A percentile compares a stretch with the other conserved stretches of the same genome.
These are phyloP conservation scores for Cytospora mali DNA, from an alignment of 2,329 filamentous ascomycete species.

Conservation along the genomic window DNA sequence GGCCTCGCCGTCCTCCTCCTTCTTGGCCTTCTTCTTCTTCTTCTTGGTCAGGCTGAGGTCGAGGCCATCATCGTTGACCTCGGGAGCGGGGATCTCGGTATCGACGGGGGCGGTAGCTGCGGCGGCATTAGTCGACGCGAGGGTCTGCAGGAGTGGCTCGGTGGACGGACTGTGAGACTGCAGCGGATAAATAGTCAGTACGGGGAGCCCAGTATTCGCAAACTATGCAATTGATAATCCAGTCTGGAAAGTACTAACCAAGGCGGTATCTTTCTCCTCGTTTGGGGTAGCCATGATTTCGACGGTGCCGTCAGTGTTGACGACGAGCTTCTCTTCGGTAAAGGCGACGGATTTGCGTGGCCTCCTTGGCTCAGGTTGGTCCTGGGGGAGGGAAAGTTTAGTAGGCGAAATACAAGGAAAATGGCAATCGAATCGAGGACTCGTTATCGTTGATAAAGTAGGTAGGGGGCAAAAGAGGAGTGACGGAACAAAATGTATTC, in stretches of 20 bases:
- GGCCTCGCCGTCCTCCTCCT: slow-evolving; percentile 55
- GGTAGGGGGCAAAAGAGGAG: not conserved
- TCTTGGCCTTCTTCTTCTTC: slow-evolving; percentile 72
- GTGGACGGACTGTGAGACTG: slow-evolving; percentile 30
- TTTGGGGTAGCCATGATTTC: slow-evolving; percentile 70
- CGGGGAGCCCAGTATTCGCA: not conserved
- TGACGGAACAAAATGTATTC: slow-evolving; percentile 2
- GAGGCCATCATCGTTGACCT: slow-evolving; percentile 59
- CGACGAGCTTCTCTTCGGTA: slow-evolving; percentile 82
- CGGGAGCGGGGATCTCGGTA: slow-evolving; percentile 55
- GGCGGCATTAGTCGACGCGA: slow-evolving; percentile 29
- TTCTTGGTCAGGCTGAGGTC: slow-evolving; percentile 68
- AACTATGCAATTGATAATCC: not conserved
- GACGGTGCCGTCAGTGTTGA: slow-evolving; percentile 87
- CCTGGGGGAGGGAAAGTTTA: slow-evolving; percentile 31
- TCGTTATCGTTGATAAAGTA: slow-evolving; percentile 10
- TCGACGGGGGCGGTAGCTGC: slow-evolving; percentile 26
- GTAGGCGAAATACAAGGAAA: slow-evolving; percentile 10
- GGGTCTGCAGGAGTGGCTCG: slow-evolving; percentile 27
- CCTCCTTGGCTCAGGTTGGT: slow-evolving; percentile 58
- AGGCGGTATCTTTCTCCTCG: slow-evolving; percentile 78
- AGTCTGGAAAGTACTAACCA: slow-evolving; percentile 35
- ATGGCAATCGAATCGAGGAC: not conserved
- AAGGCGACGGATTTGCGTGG: slow-evolving; percentile 94
- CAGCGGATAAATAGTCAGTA: not conserved